Conservation (phyloP, 495 filamentous ascomycete species). For the Aspergillus ellipticus region DNA sequence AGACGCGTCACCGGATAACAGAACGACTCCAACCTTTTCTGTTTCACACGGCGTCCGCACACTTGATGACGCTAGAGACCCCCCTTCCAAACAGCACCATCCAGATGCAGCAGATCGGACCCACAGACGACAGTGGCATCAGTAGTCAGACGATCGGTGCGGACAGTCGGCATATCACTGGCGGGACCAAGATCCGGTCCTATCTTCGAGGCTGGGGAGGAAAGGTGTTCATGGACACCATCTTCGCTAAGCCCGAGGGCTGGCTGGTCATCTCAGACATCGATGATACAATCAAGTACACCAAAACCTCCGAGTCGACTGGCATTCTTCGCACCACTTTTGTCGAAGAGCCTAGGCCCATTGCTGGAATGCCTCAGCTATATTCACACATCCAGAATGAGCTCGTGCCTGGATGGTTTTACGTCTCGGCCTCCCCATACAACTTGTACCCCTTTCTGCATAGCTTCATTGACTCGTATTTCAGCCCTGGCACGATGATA, state of each 20-base stretch:
- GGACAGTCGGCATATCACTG: constrained; percentile 26
- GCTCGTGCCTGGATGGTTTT: constrained; percentile 76
- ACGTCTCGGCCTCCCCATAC: constrained; percentile 91
- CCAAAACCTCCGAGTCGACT: constrained; percentile 70
- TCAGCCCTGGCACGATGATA: constrained; percentile 72
- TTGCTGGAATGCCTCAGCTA: constrained; percentile 78
- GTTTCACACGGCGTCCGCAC: constrained; percentile 66
- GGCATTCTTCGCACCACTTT: constrained; percentile 85
- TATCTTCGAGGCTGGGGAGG: constrained; percentile 36
- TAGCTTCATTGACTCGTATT: constrained; percentile 62
- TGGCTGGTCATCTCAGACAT: constrained; percentile 91
- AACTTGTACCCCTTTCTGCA: constrained; percentile 90
- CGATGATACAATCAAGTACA: constrained; percentile 94
- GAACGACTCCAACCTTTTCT: constrained; percentile 72
- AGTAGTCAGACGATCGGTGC: constrained; percentile 53
- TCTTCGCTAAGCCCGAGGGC: constrained; percentile 71
- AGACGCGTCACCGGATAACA: constrained; percentile 61
- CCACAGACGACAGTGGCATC: constrained; percentile 67
- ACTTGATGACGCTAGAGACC: constrained; percentile 58
- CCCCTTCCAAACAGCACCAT: constrained; percentile 35
- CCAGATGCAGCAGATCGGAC: constrained; percentile 57
- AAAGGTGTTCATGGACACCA: constrained; percentile 56
- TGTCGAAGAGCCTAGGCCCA: constrained; percentile 63
- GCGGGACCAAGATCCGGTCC: constrained; percentile 33
- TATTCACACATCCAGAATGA: constrained; percentile 61